Percentiles rank a stretch among this genome's conserved stretches.
These are phyloP conservation scores for Aciculosporium take DNA, from an alignment of 2,329 filamentous ascomycete species.

Conservation along the genomic window DNA sequence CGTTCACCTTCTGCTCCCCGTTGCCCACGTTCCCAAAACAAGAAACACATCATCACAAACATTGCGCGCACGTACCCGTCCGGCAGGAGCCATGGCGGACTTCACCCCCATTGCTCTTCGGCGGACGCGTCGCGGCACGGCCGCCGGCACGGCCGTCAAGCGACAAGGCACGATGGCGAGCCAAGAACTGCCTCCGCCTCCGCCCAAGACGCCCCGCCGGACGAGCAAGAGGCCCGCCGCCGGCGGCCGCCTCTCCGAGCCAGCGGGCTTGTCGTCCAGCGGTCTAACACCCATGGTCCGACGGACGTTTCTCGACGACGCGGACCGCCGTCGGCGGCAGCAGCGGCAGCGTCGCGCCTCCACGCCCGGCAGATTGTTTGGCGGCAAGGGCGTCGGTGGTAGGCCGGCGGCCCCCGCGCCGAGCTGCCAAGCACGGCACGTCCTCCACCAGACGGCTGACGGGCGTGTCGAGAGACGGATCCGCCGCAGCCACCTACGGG, in stretches of 20 bases:
- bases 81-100: slow-evolving; percentile 24
- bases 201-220: slow-evolving; percentile 17
- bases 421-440: slow-evolving; percentile 16
- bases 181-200: too few species aligned
- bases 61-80: too few species aligned
- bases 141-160: slow-evolving; percentile 13
- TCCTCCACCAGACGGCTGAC: slow-evolving; percentile 40
- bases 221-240: too few species aligned
- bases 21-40: too few species aligned
- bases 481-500: slow-evolving; percentile 40
- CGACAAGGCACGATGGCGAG: slow-evolving; percentile 9
- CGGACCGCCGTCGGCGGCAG: slow-evolving; percentile 20
- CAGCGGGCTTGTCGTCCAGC: slow-evolving; percentile 34
- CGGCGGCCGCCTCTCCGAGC: slow-evolving; percentile 47
- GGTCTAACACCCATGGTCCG: slow-evolving; percentile 46
- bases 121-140: slow-evolving; percentile 33
- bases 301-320: slow-evolving; percentile 31
- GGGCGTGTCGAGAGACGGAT: slow-evolving; percentile 43
- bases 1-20: too few species aligned
- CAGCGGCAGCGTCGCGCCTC: slow-evolving; percentile 26
- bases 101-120: slow-evolving; percentile 40
- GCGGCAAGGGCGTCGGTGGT: background rate
- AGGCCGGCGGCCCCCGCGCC: slow-evolving; percentile 6
- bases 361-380: slow-evolving; percentile 18
- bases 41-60: too few species aligned